Evolutionary conservation across 2,329 filamentous ascomycete genomes (phyloP).

Genomic region (Colletotrichum liriopes): DNA sequence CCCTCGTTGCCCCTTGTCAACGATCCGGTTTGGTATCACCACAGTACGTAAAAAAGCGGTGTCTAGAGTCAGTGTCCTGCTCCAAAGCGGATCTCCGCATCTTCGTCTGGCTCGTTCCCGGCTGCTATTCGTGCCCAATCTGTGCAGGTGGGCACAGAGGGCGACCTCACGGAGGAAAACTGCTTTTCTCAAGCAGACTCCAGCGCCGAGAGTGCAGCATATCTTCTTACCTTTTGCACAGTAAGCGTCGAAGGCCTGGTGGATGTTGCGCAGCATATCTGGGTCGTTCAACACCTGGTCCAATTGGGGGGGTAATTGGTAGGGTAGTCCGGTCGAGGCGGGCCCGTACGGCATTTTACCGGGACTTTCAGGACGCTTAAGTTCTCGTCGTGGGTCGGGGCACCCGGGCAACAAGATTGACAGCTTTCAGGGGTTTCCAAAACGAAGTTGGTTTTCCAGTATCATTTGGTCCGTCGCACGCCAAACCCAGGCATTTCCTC

Average conservation of each 20-base stretch:
- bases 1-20: conserved; percentile 5
- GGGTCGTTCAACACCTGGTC: not conserved
- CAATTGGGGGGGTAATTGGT: conserved; percentile 9
- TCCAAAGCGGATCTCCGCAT: conserved; percentile 34
- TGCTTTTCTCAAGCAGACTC: not conserved
- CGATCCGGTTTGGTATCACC: conserved; percentile 4
- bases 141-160: conserved; percentile 5
- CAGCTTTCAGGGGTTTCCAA: not conserved
- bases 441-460: not conserved
- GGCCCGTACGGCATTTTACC: conserved; percentile 5
- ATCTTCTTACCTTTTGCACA: not conserved
- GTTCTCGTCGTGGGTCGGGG: conserved; percentile 37
- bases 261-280: conserved; percentile 26
- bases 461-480: not conserved
- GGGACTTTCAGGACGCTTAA: conserved; percentile 32
- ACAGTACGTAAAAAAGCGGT: conserved; percentile 34
- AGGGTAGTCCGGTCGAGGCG: conserved; percentile 22
- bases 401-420: conserved; percentile 11
- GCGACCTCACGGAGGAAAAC: conserved; percentile 18
- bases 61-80: conserved; percentile 32
- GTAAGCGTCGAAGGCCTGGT: not conserved
- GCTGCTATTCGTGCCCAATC: conserved; percentile 26
- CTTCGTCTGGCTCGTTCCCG: conserved; percentile 7
- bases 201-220: not conserved
- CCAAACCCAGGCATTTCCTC: not conserved